A percentile compares a stretch with the other conserved stretches of the same genome.
Conservation (phyloP, 495 filamentous ascomycete genomes). For the Clohesyomyces aquaticus region DNA sequence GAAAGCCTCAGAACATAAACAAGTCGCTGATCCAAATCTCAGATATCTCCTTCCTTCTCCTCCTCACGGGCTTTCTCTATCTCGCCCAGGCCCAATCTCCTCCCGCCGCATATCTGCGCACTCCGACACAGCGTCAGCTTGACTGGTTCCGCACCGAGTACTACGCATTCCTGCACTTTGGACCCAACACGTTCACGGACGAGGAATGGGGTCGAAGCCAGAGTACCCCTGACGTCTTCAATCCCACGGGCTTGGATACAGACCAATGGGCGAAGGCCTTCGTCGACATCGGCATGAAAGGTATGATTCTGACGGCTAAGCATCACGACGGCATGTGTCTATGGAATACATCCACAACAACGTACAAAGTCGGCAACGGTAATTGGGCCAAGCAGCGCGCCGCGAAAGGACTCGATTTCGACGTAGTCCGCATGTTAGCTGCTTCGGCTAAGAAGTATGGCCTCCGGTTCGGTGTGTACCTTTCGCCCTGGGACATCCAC, state of each 20-base stretch:
- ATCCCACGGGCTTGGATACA: conserved; percentile 4
- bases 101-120: neutral
- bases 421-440: conserved; percentile 9
- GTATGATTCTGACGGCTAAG: conserved; percentile 13
- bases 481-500: conserved; percentile 10
- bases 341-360: conserved; percentile 3
- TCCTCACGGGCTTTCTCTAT: too few species aligned
- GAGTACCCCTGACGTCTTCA: conserved; percentile 13
- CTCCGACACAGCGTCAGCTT: neutral
- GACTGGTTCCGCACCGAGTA: neutral
- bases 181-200: conserved; percentile 11
- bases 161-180: conserved; percentile 12
- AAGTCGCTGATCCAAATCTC: too few species aligned
- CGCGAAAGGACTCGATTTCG: neutral
- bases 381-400: neutral
- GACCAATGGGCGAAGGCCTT: conserved; percentile 12
- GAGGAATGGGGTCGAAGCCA: conserved; percentile 16
- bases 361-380: conserved; percentile 5
- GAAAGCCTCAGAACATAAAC: too few species aligned
- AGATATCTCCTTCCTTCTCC: too few species aligned
- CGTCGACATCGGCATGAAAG: conserved; percentile 2
- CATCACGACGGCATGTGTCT: conserved; percentile 11
- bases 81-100: too few species aligned
- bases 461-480: conserved; percentile 7
- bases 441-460: conserved; percentile 5